These are phyloP conservation scores for Agastache rugosa DNA, from an alignment of 257 asterid species.

Conservation along the genomic window DNA sequence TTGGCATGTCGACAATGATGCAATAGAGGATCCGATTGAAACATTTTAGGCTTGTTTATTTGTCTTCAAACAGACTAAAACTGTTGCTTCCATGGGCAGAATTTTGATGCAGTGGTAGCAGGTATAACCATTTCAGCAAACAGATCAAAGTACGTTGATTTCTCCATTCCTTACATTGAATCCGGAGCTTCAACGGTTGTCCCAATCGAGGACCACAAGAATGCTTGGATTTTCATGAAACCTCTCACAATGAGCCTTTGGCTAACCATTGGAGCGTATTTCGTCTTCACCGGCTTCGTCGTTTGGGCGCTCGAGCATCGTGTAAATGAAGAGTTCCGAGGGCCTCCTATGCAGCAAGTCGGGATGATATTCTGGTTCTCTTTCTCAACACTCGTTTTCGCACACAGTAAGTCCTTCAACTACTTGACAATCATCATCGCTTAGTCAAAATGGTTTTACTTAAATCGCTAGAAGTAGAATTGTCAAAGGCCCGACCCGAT, in stretches of 20 bases:
- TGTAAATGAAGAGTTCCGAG: slow-evolving; percentile 52
- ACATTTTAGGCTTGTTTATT: background rate
- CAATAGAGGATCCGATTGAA: too few relatives aligned
- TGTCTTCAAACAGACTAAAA: background rate
- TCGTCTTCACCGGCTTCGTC: slow-evolving; percentile 51
- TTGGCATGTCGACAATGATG: too few relatives aligned
- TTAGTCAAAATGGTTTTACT: background rate
- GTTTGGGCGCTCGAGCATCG: slow-evolving; percentile 66
- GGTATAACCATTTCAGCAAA: slow-evolving; percentile 45
- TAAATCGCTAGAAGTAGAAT: background rate
- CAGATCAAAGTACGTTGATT: slow-evolving; percentile 46
- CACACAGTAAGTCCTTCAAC: slow-evolving; percentile 50
- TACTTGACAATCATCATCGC: background rate
- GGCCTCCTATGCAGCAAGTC: slow-evolving; percentile 50
- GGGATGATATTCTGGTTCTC: slow-evolving; percentile 63
- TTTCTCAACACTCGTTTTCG: slow-evolving; percentile 59
- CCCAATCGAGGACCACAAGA: slow-evolving; percentile 42
- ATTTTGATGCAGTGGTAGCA: slow-evolving; percentile 44
- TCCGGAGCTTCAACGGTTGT: slow-evolving; percentile 48
- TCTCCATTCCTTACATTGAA: slow-evolving; percentile 50
- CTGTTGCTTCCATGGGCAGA: background rate
- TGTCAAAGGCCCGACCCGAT: too few relatives aligned
- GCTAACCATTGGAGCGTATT: slow-evolving; percentile 52
- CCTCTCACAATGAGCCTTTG: slow-evolving; percentile 52
- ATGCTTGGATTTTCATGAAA: slow-evolving; percentile 57